Conservation (phyloP, 805 yeast species). For the Monosporozyma aquatica region DNA sequence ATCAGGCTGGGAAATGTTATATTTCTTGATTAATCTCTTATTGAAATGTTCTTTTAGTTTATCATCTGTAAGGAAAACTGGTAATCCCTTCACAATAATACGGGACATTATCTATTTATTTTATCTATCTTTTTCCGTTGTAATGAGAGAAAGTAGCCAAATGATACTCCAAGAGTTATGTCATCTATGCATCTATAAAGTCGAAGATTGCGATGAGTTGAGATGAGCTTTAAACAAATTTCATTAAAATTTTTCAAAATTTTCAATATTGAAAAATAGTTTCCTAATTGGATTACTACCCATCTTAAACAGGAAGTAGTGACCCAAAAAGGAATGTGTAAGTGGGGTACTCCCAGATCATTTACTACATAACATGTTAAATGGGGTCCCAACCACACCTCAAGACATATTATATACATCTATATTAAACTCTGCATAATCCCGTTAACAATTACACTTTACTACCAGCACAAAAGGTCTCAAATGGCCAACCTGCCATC, state of each 20-base stretch:
- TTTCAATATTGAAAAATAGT: not conserved
- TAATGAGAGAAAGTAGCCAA: too few relatives aligned
- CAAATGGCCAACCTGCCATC: too few relatives aligned
- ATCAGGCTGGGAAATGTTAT: slow-evolving; percentile 33
- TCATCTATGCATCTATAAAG: too few relatives aligned
- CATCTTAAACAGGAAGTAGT: not conserved
- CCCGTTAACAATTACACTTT: too few relatives aligned
- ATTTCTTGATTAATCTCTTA: slow-evolving; percentile 25
- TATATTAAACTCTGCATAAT: too few relatives aligned
- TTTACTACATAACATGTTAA: too few relatives aligned
- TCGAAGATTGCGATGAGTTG: slow-evolving; percentile 26
- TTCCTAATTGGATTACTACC: not conserved
- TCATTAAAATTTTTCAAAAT: slow-evolving; percentile 2
- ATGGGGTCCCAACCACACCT: too few relatives aligned
- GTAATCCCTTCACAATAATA: slow-evolving; percentile 84
- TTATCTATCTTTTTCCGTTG: too few relatives aligned
- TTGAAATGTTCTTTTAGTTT: slow-evolving; percentile 58
- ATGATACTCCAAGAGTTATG: too few relatives aligned
- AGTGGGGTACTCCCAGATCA: not conserved
- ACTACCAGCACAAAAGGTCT: too few relatives aligned
- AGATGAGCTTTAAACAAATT: slow-evolving; percentile 21
- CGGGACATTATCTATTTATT: slow-evolving; percentile 50
- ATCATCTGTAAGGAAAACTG: slow-evolving; percentile 67
- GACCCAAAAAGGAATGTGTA: not conserved
- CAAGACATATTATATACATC: too few relatives aligned